These are phyloP conservation scores for Leccinum arenicola DNA, from an alignment of 768 basidiomycete genomes.

Conservation along the genomic window DNA sequence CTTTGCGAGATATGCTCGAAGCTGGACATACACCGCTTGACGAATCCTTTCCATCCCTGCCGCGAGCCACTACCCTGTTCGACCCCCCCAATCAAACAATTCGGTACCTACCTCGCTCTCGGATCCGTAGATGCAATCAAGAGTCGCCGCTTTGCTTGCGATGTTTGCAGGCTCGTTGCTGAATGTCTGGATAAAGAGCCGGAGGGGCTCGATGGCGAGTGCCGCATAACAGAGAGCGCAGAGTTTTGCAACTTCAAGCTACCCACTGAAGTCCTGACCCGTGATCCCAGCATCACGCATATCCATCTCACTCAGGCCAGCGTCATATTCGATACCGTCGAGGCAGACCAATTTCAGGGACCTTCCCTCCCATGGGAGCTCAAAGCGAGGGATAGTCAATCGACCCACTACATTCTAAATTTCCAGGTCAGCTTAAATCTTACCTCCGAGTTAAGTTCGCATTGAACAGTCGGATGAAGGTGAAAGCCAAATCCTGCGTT, in stretches of 20 bases:
- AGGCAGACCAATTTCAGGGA: neutral
- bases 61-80: conserved; percentile 1
- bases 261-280: neutral
- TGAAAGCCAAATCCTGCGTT: neutral
- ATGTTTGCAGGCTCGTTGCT: conserved; percentile 13
- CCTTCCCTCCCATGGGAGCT: conserved; percentile 13
- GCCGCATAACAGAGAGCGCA: neutral
- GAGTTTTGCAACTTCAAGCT: conserved; percentile 9
- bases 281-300: conserved; percentile 9
- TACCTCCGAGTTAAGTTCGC: neutral
- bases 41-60: conserved; percentile 5
- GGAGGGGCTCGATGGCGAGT: conserved; percentile 5
- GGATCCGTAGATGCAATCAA: conserved; percentile 18
- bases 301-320: conserved; percentile 14
- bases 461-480: conserved; percentile 2
- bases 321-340: conserved; percentile 3
- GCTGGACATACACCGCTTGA: conserved; percentile 1
- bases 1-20: conserved; percentile 11
- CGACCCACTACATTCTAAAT: conserved; percentile 1
- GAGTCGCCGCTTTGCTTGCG: conserved; percentile 7
- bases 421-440: conserved; percentile 3
- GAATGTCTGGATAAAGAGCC: conserved; percentile 15
- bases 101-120: neutral
- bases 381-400: neutral
- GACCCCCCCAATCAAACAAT: neutral